These are phyloP conservation scores for Rhodotorula sp. DNA, from an alignment of 1,284 basidiomycete genomes.

Conservation along the genomic window DNA sequence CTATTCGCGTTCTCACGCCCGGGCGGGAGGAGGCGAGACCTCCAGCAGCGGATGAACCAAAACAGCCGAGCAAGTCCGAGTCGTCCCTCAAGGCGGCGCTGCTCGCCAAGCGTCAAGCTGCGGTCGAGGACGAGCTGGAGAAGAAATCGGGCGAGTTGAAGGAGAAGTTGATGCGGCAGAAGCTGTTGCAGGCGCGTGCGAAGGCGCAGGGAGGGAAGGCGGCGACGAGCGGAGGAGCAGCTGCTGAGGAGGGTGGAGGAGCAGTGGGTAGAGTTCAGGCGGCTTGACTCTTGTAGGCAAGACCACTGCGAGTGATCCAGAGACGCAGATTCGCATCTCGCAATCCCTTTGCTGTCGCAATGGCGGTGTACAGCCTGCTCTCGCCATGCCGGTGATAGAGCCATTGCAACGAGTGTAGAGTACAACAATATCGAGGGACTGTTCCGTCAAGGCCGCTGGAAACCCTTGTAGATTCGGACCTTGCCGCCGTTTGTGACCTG, in stretches of 20 bases:
- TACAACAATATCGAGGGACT: neutral
- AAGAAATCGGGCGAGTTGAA: conserved; percentile 21
- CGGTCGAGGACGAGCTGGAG: conserved; percentile 18
- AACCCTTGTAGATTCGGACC: neutral
- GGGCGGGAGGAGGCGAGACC: neutral
- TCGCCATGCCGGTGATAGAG: neutral
- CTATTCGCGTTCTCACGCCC: neutral
- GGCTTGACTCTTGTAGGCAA: too few species aligned
- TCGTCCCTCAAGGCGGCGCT: conserved; percentile 13
- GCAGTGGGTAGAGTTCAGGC: neutral
- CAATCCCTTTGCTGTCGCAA: neutral
- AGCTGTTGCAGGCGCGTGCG: conserved; percentile 2
- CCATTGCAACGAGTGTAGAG: neutral
- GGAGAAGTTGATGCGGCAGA: conserved; percentile 24
- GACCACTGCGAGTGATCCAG: too few species aligned
- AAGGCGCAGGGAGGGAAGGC: neutral
- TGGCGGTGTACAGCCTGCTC: too few species aligned
- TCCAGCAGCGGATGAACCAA: neutral
- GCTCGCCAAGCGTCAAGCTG: conserved; percentile 16
- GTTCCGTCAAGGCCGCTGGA: neutral
- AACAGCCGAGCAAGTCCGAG: neutral
- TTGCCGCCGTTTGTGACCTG: neutral
- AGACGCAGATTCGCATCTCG: neutral
- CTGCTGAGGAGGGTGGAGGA: neutral
- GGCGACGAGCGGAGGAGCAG: neutral